Evolutionary conservation across 805 yeast species (phyloP), one percentile per base, ranked within the genome.

Genomic region (Candida odintsovae): DNA sequence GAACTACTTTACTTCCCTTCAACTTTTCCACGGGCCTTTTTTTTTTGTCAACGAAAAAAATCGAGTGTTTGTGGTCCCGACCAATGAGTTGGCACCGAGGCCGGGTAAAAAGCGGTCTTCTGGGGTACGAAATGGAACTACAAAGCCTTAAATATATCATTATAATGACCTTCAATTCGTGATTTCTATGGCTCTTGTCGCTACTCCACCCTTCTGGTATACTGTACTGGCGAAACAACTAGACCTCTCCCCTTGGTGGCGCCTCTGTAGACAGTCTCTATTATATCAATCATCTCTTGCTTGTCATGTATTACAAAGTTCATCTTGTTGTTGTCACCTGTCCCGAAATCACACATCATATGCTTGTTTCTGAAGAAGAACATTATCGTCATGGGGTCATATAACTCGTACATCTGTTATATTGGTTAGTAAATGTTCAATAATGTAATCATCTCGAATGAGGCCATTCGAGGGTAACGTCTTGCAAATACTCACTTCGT

Each of bases 261-360:
- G 0, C 97, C 97, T 51, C 97, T 67, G 64, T 85, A 94, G 1
- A 92, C 80, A 0, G 90, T 83, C 59, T 94, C 99, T 11, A 94
- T 68, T 26, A 94, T 85, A 64, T 92, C 98, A 19, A 94, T 86
- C 72, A 94, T 66, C 55, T 90, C 97, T 63, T 92, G 97, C 50
- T 84, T 82, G 61, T 87, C 87, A 38, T 78, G 82, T 20, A 85
- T 63, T 12, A 80, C 73, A 65, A 92, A 92, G 60, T 89, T 90
- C 70, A 94, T 70, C 71, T 94, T 92, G 71, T 94, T 94, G 66
- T 94, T 94, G 62, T 94, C 90, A 28, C 99, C 99, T 0, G 98
- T 94, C 2, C 99, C 99, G 65, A 90, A 90, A 70, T 94, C 99
- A 66, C 97, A 88, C 95, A 94, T 82, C 95, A 92, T 90, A 65